These are phyloP conservation scores for Boletus reticulatus DNA, from an alignment of 768 basidiomycete species.

Conservation along the genomic window DNA sequence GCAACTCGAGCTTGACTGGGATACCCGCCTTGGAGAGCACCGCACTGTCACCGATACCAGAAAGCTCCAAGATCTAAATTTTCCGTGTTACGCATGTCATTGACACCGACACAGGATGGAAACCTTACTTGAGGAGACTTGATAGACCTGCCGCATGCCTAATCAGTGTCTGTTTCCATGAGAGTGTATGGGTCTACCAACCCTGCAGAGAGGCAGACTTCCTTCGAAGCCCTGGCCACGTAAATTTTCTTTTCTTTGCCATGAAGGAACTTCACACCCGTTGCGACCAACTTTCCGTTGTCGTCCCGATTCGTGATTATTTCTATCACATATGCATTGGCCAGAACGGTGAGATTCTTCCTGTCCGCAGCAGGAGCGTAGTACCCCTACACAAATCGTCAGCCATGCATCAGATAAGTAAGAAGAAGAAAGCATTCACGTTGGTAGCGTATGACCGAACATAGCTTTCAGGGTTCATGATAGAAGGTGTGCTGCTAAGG, in stretches of 20 bases:
- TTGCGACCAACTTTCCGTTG: background rate
- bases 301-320: background rate
- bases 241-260: background rate
- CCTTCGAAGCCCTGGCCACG: background rate
- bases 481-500: background rate
- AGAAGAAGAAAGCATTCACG: background rate
- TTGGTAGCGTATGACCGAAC: conserved; percentile 1
- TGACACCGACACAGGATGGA: background rate
- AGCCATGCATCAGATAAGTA: background rate
- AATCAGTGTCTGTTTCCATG: background rate
- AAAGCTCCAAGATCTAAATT: background rate
- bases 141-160: background rate
- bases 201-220: conserved; percentile 3
- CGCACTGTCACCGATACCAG: background rate
- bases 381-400: background rate
- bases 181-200: background rate
- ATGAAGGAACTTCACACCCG: background rate
- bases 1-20: background rate
- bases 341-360: background rate
- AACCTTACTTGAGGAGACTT: background rate
- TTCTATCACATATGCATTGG: background rate
- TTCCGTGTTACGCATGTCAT: background rate
- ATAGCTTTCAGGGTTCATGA: background rate
- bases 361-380: background rate
- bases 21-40: background rate